A percentile compares a stretch with the other conserved stretches of the same genome.
These are phyloP conservation scores for Withania somnifera DNA, from an alignment of 305 asterid species.

Conservation along the genomic window DNA sequence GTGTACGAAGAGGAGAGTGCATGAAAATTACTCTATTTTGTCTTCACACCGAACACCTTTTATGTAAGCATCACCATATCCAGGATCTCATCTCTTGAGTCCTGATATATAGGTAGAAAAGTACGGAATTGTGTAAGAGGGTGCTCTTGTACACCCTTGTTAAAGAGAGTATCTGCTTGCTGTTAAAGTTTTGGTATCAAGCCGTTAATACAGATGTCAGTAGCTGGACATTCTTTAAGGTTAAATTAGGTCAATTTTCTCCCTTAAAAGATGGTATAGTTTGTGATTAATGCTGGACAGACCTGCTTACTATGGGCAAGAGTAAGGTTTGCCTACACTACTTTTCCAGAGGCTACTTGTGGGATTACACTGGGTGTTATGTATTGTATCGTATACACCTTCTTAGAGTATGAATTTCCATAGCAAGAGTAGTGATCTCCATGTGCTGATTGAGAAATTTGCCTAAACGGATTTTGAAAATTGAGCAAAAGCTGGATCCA, in stretches of 20 bases:
- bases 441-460: not conserved
- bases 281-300: not conserved
- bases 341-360: too few species aligned
- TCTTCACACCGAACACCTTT: too few species aligned
- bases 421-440: not conserved
- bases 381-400: too few species aligned
- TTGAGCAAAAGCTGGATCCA: not conserved
- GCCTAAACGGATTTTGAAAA: not conserved
- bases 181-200: not conserved
- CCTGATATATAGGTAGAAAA: too few species aligned
- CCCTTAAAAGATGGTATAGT: not conserved
- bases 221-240: not conserved
- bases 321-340: too few species aligned
- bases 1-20: not conserved
- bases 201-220: not conserved
- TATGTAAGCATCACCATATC: too few species aligned
- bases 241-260: not conserved
- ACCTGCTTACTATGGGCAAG: not conserved
- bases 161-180: not conserved
- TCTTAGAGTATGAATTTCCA: not conserved
- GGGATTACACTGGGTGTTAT: too few species aligned
- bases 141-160: not conserved
- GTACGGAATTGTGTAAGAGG: not conserved
- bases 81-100: too few species aligned
- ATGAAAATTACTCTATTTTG: not conserved